A percentile compares a stretch with the other conserved stretches of the same genome.
Evolutionary conservation across 257 asterid genomes (phyloP).

Genomic region (Perilla frutescens): DNA sequence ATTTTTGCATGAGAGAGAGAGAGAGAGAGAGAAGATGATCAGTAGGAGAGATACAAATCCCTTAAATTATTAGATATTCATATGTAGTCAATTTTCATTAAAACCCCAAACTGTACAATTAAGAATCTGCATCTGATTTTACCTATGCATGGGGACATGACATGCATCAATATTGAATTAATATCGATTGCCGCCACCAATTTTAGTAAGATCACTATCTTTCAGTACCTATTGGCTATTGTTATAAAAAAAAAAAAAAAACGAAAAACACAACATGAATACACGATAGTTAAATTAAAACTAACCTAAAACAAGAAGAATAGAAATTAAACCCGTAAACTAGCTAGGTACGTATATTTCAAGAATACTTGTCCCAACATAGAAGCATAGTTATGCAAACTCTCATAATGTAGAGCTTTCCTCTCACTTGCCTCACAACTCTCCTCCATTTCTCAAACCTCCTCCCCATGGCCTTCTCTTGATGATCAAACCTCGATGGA

Average conservation of each 20-base stretch:
- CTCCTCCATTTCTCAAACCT: constrained; percentile 50
- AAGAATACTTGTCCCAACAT: constrained; percentile 46
- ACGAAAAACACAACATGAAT: background rate
- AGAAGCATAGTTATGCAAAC: constrained; percentile 61
- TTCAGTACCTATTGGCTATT: background rate
- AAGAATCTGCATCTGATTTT: background rate
- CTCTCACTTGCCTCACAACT: constrained; percentile 51
- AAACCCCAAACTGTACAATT: background rate
- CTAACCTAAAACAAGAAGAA: background rate
- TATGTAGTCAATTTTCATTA: background rate
- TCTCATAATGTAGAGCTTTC: constrained; percentile 50
- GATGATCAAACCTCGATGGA: background rate
- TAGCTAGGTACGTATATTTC: background rate
- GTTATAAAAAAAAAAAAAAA: background rate
- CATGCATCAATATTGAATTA: no score
- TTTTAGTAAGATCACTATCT: background rate
- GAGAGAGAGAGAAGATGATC: background rate
- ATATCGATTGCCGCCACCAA: no score
- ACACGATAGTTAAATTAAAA: no score
- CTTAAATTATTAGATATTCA: no score
- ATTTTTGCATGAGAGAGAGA: background rate
- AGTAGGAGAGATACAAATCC: background rate
- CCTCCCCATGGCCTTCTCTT: constrained; percentile 35
- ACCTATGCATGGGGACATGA: background rate
- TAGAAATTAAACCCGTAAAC: background rate